These are phyloP conservation scores for Suhomyces taliae DNA, from an alignment of 1,139 yeast species.

Conservation along the genomic window DNA sequence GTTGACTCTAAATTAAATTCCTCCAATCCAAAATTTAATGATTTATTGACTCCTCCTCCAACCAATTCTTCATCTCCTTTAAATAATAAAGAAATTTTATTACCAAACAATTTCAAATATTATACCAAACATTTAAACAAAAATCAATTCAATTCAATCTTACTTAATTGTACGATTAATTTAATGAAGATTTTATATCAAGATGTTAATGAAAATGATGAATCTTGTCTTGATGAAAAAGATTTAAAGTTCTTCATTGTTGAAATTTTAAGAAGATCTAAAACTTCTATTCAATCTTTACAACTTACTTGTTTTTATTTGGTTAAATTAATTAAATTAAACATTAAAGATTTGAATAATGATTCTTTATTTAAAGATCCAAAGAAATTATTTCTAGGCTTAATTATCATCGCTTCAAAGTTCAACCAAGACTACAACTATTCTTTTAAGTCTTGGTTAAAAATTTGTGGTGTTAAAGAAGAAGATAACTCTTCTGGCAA, in stretches of 20 bases:
- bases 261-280: conserved; percentile 68
- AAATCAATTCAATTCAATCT: conserved; percentile 41
- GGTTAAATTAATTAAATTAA: conserved; percentile 40
- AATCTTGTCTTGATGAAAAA: conserved; percentile 17
- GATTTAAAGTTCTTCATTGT: conserved; percentile 50
- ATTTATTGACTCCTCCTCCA: conserved; percentile 21
- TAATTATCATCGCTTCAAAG: conserved; percentile 69
- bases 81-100: conserved; percentile 13
- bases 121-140: conserved; percentile 43
- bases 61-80: conserved; percentile 17
- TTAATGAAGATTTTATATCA: conserved; percentile 38
- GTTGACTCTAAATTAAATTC: conserved; percentile 2
- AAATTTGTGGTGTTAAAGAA: conserved; percentile 60
- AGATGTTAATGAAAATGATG: conserved; percentile 8
- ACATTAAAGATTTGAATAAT: conserved; percentile 6
- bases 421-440: conserved; percentile 73
- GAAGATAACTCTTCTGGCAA: conserved; percentile 15
- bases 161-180: conserved; percentile 39
- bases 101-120: conserved; percentile 43
- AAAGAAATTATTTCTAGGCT: conserved; percentile 63
- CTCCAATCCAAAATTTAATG: neutral
- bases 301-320: conserved; percentile 69
- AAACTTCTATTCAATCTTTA: conserved; percentile 62
- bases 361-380: conserved; percentile 45
- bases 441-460: conserved; percentile 72